These are phyloP conservation scores for Mentha longifolia DNA, from an alignment of 257 asterid genomes.

Conservation along the genomic window DNA sequence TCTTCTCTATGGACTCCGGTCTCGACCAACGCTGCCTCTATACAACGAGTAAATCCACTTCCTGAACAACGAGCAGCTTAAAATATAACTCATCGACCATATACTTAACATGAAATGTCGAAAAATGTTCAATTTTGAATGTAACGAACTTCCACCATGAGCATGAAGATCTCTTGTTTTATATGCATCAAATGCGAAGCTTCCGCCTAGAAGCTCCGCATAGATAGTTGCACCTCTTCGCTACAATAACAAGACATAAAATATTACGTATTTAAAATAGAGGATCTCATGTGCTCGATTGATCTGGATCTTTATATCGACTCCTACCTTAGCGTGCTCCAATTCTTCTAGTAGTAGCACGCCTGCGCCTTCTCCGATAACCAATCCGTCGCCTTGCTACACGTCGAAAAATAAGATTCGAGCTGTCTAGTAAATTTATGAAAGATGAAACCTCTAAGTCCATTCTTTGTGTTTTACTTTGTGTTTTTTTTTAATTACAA, in stretches of 20 bases:
- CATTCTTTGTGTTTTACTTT: too few relatives aligned
- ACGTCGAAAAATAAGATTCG: background rate
- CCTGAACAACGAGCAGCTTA: conserved; percentile 27
- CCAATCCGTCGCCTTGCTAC: conserved; percentile 55
- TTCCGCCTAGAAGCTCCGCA: conserved; percentile 63
- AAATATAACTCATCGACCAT: too few relatives aligned
- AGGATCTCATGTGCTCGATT: background rate
- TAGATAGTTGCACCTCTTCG: conserved; percentile 54
- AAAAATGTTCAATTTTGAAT: too few relatives aligned
- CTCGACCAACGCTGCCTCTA: conserved; percentile 47
- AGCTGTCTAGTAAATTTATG: too few relatives aligned
- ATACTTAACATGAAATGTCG: too few relatives aligned
- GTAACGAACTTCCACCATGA: conserved; percentile 34
- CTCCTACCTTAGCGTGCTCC: conserved; percentile 51
- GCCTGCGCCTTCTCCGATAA: conserved; percentile 62
- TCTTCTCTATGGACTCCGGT: conserved; percentile 48
- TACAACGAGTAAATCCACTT: conserved; percentile 42
- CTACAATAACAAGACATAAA: conserved; percentile 24
- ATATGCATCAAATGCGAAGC: conserved; percentile 53
- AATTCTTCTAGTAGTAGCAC: conserved; percentile 57
- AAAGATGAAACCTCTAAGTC: too few relatives aligned
- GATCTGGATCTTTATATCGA: background rate
- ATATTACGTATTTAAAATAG: background rate
- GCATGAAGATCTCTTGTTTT: conserved; percentile 45
- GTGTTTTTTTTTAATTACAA: too few relatives aligned